Evolutionary conservation across 1,284 basidiomycete species (phyloP), one percentile per base, ranked within the genome.

Genomic region (Ceratobasidium sp.): DNA sequence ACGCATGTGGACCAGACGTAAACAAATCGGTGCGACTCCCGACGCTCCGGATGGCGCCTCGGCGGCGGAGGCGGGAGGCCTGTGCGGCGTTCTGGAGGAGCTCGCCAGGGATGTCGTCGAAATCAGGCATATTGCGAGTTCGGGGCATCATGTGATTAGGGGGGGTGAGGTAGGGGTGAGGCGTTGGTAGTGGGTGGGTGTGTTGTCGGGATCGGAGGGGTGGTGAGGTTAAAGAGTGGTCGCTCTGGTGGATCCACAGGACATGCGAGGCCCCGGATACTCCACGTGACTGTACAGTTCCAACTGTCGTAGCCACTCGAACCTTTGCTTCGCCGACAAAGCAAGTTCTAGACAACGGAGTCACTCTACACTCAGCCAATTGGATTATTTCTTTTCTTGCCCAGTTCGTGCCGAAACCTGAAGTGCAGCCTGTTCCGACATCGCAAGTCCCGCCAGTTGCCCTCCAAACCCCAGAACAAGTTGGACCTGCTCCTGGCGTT

Each of bases 71-170:
- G 34, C 66, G 66, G 11, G 66, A 69, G 1, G 66, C 66, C 14
- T 69, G 66, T 39, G 53, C 66, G 27, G 66, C 66, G 48, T 69
- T 69, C n/a, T 69, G 66, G 5, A 69, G 34, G n/a, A 69, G 53
- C 48, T 69, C 66, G 51, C 53, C 22, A 8, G 66, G 53, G 39
- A 58, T 43, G 22, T 69, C 66, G 53, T 69, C 66, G 22, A 69
- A 58, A 13, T 69, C 66, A 24, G 51, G 66, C 31, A 69, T 53
- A 37, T 66, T 51, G 48, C 51, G 64, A 22, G 48, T 39, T 16
- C 51, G 66, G n/a, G 64, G 64, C 64, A 51, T 68, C 64, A 37
- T 53, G 37, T 2, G 46, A 37, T 19, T 43, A 22, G 19, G 39
- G 37, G 29, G 16, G 59, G 66, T 69, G 66, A 11, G 66, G 34